Conservation (phyloP, 495 filamentous ascomycete genomes). For the Penicillium verhagenii region DNA sequence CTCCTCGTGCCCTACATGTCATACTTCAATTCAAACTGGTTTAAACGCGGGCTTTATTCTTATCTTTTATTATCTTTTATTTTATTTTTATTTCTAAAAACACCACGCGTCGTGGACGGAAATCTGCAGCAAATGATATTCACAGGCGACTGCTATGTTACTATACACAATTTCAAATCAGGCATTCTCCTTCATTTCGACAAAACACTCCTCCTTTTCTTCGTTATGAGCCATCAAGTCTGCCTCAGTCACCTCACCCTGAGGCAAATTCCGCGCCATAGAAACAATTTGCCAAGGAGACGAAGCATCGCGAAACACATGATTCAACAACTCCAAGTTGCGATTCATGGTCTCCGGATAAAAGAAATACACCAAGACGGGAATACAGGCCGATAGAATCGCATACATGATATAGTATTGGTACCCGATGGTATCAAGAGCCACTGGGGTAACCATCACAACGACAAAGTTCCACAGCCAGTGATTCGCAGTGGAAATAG, state of each 20-base stretch:
- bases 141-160: no score
- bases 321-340: slow-evolving; percentile 64
- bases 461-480: slow-evolving; percentile 59
- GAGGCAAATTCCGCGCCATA: slow-evolving; percentile 31
- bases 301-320: slow-evolving; percentile 59
- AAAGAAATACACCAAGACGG: slow-evolving; percentile 59
- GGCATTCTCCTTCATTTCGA: slow-evolving; percentile 1
- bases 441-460: slow-evolving; percentile 56
- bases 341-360: slow-evolving; percentile 67
- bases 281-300: slow-evolving; percentile 32
- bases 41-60: no score
- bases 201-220: slow-evolving; percentile 9
- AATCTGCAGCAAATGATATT: no score
- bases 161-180: no score
- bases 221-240: slow-evolving; percentile 6
- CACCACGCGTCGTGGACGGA: no score
- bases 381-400: slow-evolving; percentile 33
- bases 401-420: slow-evolving; percentile 41
- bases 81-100: no score
- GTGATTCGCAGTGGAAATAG: slow-evolving; percentile 42
- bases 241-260: slow-evolving; percentile 16
- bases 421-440: slow-evolving; percentile 35
- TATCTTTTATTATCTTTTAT: no score
- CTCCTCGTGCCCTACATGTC: no score
- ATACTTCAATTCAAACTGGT: no score